Percentiles rank a stretch among this genome's conserved stretches.
Evolutionary conservation across 1,284 basidiomycete species (phyloP).

Genomic region (Caloboletus inedulis): DNA sequence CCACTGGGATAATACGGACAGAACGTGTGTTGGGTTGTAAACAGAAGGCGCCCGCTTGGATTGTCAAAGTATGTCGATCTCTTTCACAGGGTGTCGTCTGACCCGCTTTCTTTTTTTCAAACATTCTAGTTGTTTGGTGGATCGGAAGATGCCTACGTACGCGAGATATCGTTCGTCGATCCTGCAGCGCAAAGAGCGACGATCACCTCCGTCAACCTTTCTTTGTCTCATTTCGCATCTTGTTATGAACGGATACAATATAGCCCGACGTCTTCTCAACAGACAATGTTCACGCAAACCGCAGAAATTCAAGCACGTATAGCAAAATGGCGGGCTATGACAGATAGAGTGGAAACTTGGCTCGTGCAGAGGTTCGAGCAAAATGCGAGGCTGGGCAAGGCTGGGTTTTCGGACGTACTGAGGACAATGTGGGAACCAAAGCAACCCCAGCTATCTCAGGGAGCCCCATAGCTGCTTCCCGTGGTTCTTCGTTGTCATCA

Average conservation of each 20-base stretch:
- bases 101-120: conserved; percentile 7
- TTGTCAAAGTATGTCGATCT: conserved; percentile 64
- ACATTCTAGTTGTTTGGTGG: conserved; percentile 73
- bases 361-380: conserved; percentile 82
- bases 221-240: conserved; percentile 84
- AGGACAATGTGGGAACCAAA: conserved; percentile 66
- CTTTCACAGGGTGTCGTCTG: not conserved
- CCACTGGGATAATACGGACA: conserved; percentile 84
- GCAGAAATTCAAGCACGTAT: conserved; percentile 81
- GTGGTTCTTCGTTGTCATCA: not conserved
- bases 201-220: conserved; percentile 88
- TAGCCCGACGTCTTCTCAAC: conserved; percentile 56
- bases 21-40: conserved; percentile 84
- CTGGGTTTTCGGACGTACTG: conserved; percentile 85
- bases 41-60: conserved; percentile 81
- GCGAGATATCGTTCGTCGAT: conserved; percentile 91
- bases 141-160: conserved; percentile 89
- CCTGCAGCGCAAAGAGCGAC: conserved; percentile 74
- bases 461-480: conserved; percentile 15
- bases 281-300: conserved; percentile 76
- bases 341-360: conserved; percentile 79
- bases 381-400: conserved; percentile 83
- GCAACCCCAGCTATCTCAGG: conserved; percentile 36
- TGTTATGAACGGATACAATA: conserved; percentile 91
- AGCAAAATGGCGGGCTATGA: conserved; percentile 73